Evolutionary conservation across 176 grass and related monocot species (phyloP).

Genomic region (Ananas comosus): DNA sequence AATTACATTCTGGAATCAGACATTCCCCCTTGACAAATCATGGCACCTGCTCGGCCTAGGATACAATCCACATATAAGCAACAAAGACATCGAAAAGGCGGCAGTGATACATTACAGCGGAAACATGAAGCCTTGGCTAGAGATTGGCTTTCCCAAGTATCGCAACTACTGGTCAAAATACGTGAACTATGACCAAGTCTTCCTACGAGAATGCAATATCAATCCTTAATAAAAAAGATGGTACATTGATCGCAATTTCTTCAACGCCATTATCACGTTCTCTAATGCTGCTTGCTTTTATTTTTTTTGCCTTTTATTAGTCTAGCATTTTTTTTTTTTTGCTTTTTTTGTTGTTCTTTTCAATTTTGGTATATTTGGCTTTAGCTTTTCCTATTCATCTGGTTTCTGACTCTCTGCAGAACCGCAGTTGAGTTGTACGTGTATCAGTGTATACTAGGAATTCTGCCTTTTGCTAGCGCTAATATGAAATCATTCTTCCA

Average conservation of each 20-base stretch:
- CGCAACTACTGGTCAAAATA: conserved; percentile 71
- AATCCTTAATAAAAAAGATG: conserved; percentile 36
- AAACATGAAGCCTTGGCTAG: conserved; percentile 15
- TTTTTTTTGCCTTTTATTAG: not conserved
- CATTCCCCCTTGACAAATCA: conserved; percentile 35
- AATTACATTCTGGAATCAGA: conserved; percentile 75
- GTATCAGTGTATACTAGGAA: not conserved
- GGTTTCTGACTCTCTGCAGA: conserved; percentile 3
- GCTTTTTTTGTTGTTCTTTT: no score
- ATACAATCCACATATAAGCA: conserved; percentile 64
- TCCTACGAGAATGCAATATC: conserved; percentile 75
- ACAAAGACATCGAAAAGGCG: conserved; percentile 41
- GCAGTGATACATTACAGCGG: conserved; percentile 83
- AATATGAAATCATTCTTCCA: no score
- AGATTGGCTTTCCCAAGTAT: conserved; percentile 64
- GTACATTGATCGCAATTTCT: not conserved
- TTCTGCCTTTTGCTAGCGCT: no score
- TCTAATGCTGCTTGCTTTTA: conserved; percentile 7
- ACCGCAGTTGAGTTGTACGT: conserved; percentile 12
- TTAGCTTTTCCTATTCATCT: conserved; percentile 2
- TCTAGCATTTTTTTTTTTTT: conserved; percentile 18
- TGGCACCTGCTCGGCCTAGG: conserved; percentile 81
- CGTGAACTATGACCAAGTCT: conserved; percentile 58
- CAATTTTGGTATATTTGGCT: not conserved
- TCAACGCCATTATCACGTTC: not conserved